Evolutionary conservation across 2,329 filamentous ascomycete genomes (phyloP), one percentile per base, ranked within the genome.

Genomic region (Claviceps humidiphila): DNA sequence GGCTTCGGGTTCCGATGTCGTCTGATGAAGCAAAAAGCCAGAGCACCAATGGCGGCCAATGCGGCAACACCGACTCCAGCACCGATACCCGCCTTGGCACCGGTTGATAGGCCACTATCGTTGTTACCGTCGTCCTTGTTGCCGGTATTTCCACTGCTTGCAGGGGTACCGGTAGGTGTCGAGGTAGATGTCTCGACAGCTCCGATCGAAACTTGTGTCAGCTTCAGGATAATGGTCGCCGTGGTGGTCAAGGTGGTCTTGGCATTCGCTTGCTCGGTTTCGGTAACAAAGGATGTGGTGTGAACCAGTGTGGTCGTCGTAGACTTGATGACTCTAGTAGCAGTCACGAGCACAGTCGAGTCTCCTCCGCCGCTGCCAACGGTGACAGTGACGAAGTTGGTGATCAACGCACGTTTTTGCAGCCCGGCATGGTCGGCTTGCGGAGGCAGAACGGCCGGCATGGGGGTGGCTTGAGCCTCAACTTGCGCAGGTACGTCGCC

Each of bases 51-150:
- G 51, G 68, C n/a, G 39, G 61, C 55, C 9, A 71, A 61, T 20
- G 59, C 70, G 50, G 56, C 70, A 22, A 69, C 59, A 55, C 64
- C 69, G 17, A 62, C 66, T 49, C 67, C 71, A 22, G 65, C 66
- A 51, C 71, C 71, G 40, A 73, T 73, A 51, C 71, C 71, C 44
- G 67, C 68, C 65, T 72, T 71, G 55, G 69, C 71, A 30, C 69
- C 71, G 6, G 64, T 69, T 1, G 66, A 68, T 9, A 73, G 63
- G 4, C 69, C 67, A 9, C 58, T 56, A 54, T 54, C 57, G 40
- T 22, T n/a, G 24, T 37, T 34, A 4, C 8, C 17, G n/a, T 11
- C 4, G 50, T 51, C 26, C 37, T 30, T 14, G 9, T 30, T n/a
- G 14, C 4, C 13, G 16, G 47, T 54, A 17, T 49, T 50, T 14